phyloP scores from a whole-genome alignment of 2,329 filamentous ascomycete species.

The Phaeosphaeriaceae sp. region DNA sequence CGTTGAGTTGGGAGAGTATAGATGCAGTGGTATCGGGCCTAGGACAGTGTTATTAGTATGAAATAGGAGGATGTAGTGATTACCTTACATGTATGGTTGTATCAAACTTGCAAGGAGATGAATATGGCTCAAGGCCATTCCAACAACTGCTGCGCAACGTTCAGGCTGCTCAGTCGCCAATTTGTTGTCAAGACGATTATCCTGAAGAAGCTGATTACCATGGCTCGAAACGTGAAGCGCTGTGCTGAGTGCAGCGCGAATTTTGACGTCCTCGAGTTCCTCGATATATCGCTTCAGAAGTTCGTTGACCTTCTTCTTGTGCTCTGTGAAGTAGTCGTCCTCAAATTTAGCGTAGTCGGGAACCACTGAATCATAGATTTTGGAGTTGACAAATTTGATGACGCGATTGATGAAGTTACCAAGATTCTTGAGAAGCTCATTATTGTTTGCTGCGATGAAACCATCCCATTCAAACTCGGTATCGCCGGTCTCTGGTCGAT shows the following conservation, averaged over 20 bases:
- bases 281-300: slow-evolving; percentile 70
- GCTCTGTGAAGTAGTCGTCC: slow-evolving; percentile 48
- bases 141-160: slow-evolving; percentile 68
- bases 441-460: slow-evolving; percentile 87
- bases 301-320: slow-evolving; percentile 68
- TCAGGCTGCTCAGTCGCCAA: slow-evolving; percentile 66
- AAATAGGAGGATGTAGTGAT: not conserved
- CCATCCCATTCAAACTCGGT: slow-evolving; percentile 89
- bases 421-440: slow-evolving; percentile 78
- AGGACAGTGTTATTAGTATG: slow-evolving; percentile 9
- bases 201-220: slow-evolving; percentile 66
- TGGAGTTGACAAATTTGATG: slow-evolving; percentile 74
- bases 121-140: slow-evolving; percentile 82
- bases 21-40: slow-evolving; percentile 59
- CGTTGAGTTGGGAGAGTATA: slow-evolving; percentile 79
- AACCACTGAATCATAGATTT: slow-evolving; percentile 70
- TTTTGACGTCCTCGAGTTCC: slow-evolving; percentile 73
- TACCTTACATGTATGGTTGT: slow-evolving; percentile 73
- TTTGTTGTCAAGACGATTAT: slow-evolving; percentile 65
- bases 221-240: slow-evolving; percentile 70
- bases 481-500: slow-evolving; percentile 83
- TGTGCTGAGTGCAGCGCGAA: slow-evolving; percentile 69
- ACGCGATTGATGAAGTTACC: slow-evolving; percentile 66
- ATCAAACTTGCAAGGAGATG: slow-evolving; percentile 81
- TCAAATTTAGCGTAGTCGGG: slow-evolving; percentile 68